These are phyloP conservation scores for Lachancea mirantina DNA, from an alignment of 805 yeast species.

Conservation along the genomic window DNA sequence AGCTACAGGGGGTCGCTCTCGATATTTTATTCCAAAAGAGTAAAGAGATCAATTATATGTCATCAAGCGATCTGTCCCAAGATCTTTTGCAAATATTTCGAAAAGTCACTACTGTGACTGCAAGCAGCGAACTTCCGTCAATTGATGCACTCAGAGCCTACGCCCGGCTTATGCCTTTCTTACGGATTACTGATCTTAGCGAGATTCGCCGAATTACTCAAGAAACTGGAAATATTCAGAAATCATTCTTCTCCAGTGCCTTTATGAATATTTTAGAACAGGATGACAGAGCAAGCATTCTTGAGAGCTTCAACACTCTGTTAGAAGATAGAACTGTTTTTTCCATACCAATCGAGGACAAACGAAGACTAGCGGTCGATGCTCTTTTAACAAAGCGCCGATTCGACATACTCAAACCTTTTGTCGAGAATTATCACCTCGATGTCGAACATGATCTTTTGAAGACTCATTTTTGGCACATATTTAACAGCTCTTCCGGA, in stretches of 20 bases:
- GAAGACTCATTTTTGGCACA: constrained; percentile 34
- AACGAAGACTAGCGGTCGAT: constrained; percentile 20
- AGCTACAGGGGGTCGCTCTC: neutral
- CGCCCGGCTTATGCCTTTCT: constrained; percentile 12
- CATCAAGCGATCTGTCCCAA: constrained; percentile 2
- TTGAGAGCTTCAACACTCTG: constrained; percentile 3
- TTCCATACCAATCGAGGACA: constrained; percentile 10
- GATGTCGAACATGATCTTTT: constrained; percentile 15
- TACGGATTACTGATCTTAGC: constrained; percentile 14
- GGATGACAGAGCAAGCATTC: neutral
- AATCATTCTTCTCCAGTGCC: constrained; percentile 19
- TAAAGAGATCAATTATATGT: constrained; percentile 7
- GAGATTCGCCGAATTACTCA: constrained; percentile 18
- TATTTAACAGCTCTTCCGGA: constrained; percentile 38
- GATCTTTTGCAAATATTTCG: constrained; percentile 12
- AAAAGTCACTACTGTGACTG: constrained; percentile 9
- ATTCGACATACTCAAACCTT: constrained; percentile 21
- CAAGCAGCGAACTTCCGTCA: constrained; percentile 8
- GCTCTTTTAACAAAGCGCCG: constrained; percentile 25
- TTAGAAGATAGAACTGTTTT: constrained; percentile 12
- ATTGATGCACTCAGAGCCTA: constrained; percentile 12
- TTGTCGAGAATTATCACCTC: constrained; percentile 11
- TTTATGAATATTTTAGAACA: constrained; percentile 10
- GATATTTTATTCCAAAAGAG: constrained; percentile 20
- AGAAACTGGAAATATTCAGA: constrained; percentile 20